Evolutionary conservation across 331 rosid genomes (phyloP), one percentile per base, ranked within the genome.

Genomic region (Rosa hybrid): DNA sequence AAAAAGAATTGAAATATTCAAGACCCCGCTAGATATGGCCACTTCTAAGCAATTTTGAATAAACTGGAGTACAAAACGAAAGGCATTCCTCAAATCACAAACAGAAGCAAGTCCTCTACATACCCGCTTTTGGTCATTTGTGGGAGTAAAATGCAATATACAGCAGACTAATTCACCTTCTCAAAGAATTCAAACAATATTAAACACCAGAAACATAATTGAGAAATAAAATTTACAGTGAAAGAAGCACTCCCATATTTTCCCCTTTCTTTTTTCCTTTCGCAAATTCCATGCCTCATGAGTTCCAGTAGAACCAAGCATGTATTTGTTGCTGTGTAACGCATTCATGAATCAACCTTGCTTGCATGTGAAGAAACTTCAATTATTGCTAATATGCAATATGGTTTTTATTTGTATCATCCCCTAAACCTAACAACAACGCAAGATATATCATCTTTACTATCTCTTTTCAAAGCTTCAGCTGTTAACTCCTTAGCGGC

Each of bases 401-500:
- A 65, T 51, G 69, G 46, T 72, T 79, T 50, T 54, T 74, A 41
- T 65, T 80, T 71, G 80, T 78, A 65, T 71, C 81, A 86, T 78
- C 87, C 84, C 84, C 90, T 91, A 86, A 92, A 86, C 69, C 91
- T 91, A 87, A 95, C 98, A 82, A 95, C 97, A 78, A 93, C 79
- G 23, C 99, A 95, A 27, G 98, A 92, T 80, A 95, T 95, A 68
- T 95, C 99, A 83, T 95, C 99, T 91, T 93, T 95, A 83, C 98
- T 92, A 13, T 88, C 93, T 85, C 94, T 87, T 89, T 89, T 84
- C 86, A 95, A 83, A 46, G 99, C 99, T 80, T 92, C 98, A 20
- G 92, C 83, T 27, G 90, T 86, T 68, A 95, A 77, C 71, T 90
- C 91, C 84, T 95, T 91, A 21, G 98, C 98, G 16, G 96, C 98